phyloP scores from a whole-genome alignment of 164 flowering plant species.

The Chimonanthus praecox region DNA sequence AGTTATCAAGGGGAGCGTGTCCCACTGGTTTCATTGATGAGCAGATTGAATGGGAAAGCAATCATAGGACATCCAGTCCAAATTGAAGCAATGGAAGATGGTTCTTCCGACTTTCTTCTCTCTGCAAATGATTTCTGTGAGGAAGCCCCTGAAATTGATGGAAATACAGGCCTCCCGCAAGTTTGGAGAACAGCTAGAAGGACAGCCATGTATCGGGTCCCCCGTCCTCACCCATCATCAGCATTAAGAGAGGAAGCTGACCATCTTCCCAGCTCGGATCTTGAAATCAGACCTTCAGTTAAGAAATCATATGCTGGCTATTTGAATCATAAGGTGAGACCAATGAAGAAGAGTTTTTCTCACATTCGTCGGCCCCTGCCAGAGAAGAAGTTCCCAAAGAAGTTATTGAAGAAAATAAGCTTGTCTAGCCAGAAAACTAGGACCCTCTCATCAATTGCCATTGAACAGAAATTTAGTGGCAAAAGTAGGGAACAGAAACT shows the following conservation, averaged over 20 bases:
- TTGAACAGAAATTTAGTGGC: conserved; percentile 33
- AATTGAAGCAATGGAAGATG: conserved; percentile 55
- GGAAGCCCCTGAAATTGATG: conserved; percentile 33
- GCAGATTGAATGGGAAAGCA: conserved; percentile 71
- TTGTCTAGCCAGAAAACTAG: conserved; percentile 64
- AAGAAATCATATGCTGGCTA: conserved; percentile 26
- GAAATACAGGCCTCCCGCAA: conserved; percentile 38
- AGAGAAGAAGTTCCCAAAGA: conserved; percentile 39
- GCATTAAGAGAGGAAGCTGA: conserved; percentile 36
- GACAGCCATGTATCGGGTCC: conserved; percentile 69
- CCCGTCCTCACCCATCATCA: conserved; percentile 54
- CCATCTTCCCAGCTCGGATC: conserved; percentile 26
- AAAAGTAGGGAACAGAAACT: conserved; percentile 14
- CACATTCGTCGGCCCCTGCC: conserved; percentile 22
- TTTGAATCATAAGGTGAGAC: conserved; percentile 19
- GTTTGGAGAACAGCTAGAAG: conserved; percentile 92
- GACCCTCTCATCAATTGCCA: conserved; percentile 70
- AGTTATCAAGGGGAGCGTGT: conserved; percentile 63
- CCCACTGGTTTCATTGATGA: conserved; percentile 75
- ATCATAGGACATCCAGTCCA: conserved; percentile 83
- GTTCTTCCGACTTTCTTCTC: conserved; percentile 41
- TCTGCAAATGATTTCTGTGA: conserved; percentile 23
- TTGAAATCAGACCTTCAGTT: conserved; percentile 24
- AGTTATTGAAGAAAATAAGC: conserved; percentile 50
- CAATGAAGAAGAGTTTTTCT: conserved; percentile 15